Evolutionary conservation across 768 basidiomycete genomes (phyloP).

Genomic region (Leccinum uliginosum): DNA sequence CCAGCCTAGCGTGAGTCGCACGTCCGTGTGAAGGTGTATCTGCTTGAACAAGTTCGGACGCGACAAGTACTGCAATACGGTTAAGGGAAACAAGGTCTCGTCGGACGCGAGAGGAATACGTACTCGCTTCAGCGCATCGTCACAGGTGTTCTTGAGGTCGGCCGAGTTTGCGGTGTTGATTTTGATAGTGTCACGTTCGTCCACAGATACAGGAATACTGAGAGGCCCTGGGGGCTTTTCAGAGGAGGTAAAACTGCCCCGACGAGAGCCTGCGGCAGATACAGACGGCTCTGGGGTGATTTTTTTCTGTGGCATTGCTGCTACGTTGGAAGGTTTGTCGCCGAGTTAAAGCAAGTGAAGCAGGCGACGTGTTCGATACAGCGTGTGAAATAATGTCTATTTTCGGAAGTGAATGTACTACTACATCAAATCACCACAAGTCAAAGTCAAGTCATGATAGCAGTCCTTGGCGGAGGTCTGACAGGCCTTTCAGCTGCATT

Average conservation of each 20-base stretch:
- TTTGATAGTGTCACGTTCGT: conserved; percentile 52
- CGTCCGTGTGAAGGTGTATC: conserved; percentile 83
- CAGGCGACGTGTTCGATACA: conserved; percentile 21
- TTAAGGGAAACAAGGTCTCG: not conserved
- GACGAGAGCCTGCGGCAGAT: conserved; percentile 19
- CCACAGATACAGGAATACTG: conserved; percentile 40
- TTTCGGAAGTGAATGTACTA: not conserved
- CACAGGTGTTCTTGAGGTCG: conserved; percentile 69
- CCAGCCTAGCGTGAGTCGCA: conserved; percentile 86
- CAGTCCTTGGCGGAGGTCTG: conserved; percentile 76
- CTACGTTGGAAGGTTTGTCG: not conserved
- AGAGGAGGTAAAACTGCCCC: conserved; percentile 24
- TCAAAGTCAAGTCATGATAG: conserved; percentile 31
- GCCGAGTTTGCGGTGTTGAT: conserved; percentile 55
- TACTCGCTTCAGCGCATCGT: conserved; percentile 90
- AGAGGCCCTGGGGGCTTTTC: conserved; percentile 52
- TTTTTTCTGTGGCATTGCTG: conserved; percentile 21
- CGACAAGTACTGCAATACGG: conserved; percentile 63
- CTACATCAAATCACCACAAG: too few relatives aligned
- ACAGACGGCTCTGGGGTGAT: conserved; percentile 9
- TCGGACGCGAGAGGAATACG: conserved; percentile 19
- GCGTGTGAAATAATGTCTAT: conserved; percentile 17
- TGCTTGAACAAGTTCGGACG: conserved; percentile 81
- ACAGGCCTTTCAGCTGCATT: conserved; percentile 80
- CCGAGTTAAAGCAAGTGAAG: not conserved